Evolutionary conservation across 176 grass and related monocot species (phyloP), one percentile per base, ranked within the genome.

Genomic region (Paspalum notatum): DNA sequence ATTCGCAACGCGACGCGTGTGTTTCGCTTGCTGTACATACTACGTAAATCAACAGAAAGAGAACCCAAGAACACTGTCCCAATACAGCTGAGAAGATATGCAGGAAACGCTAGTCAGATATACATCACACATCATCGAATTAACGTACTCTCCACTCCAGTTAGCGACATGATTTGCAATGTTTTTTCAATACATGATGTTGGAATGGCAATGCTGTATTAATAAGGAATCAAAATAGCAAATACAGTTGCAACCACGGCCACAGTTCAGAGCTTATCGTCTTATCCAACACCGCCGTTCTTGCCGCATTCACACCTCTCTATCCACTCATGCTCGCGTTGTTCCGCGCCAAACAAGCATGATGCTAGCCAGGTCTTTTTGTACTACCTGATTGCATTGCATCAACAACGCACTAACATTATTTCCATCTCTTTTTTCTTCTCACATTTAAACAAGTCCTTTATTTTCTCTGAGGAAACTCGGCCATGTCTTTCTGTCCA

Each of bases 211-310:
- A 17, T 42, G 42, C 2, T 16, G 2, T 1, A 20, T 48, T 16
- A 40, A 50, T 6, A 20, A 9, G 25, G 4, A 68, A 49, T 8
- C 8, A 2, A 12, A 8, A 21, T 16, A 12, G 24, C 14, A 62
- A 25, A 45, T 22, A 32, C 32, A 32, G 32, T 32, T 32, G 54
- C 56, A 69, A 37, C 27, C 43, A 10, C 21, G 51, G 16, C 24
- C 17, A 32, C 32, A 51, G 13, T 73, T 41, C 72, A 2, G 83
- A 85, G 78, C 83, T 85, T 89, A 89, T 89, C 58, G 58, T 61
- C 87, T 81, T 85, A 82, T 72, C 55, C 47, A 57, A 50, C 82
- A 59, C 41, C 58, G 54, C 68, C 57, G 59, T 72, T 57, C 22
- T 58, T 16, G 77, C 71, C 87, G 49, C 71, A 18, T 13, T 71